Conservation (phyloP, 1,139 yeast genomes). For the Yamadazyma siamensis region DNA sequence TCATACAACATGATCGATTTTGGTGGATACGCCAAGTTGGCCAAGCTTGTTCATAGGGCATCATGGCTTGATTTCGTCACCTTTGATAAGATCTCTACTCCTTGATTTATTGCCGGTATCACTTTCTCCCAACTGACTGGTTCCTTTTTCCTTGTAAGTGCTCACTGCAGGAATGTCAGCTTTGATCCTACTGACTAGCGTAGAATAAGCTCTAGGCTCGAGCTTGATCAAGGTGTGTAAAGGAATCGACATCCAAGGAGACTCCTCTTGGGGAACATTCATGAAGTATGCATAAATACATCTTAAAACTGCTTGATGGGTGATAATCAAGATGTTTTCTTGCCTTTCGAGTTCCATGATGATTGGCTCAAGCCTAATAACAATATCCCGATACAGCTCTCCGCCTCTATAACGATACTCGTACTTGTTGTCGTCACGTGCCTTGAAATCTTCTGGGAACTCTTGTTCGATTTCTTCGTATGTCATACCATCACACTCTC, state of each 20-base stretch:
- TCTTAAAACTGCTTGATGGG: conserved; percentile 96
- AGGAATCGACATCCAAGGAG: conserved; percentile 99
- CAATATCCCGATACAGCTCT: conserved; percentile 93
- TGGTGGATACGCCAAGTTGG: no score
- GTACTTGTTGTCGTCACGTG: conserved; percentile 93
- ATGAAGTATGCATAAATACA: conserved; percentile 96
- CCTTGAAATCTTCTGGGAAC: conserved; percentile 93
- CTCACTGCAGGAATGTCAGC: conserved; percentile 98
- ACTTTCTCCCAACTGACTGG: conserved; percentile 69
- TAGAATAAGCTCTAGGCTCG: conserved; percentile 91
- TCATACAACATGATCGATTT: not conserved
- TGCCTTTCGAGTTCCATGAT: conserved; percentile 98
- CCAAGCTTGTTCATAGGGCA: no score
- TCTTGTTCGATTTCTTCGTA: conserved; percentile 74
- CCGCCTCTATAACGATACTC: conserved; percentile 97
- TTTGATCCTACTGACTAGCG: conserved; percentile 81
- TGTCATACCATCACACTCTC: conserved; percentile 95
- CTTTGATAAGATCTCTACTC: conserved; percentile 41
- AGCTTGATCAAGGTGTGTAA: conserved; percentile 88
- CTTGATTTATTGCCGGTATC: conserved; percentile 24
- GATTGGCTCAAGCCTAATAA: conserved; percentile 89
- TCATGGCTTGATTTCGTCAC: conserved; percentile 9
- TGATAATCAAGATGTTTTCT: conserved; percentile 90
- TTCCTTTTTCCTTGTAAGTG: conserved; percentile 93
- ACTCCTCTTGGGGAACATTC: conserved; percentile 96